Percentiles rank a stretch among this genome's conserved stretches.
Evolutionary conservation across 306 rosid species (phyloP).

Genomic region (Echinosophora koreensis): DNA sequence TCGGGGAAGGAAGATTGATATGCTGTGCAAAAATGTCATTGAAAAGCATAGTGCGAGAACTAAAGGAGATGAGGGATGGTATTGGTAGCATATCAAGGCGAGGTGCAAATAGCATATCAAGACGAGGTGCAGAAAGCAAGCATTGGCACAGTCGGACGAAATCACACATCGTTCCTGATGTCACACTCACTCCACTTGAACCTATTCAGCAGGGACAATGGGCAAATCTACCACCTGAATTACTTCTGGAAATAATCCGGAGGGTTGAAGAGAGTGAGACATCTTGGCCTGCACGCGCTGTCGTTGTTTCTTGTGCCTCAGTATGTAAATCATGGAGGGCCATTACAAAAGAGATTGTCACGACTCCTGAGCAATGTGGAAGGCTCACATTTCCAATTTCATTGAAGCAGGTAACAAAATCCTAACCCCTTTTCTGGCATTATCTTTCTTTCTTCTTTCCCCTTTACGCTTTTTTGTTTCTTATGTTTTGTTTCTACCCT

Average conservation of each 20-base stretch:
- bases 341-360: slow-evolving; percentile 70
- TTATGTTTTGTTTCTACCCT: slow-evolving; percentile 16
- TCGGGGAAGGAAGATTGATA: slow-evolving; percentile 53
- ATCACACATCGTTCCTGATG: slow-evolving; percentile 81
- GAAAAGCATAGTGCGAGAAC: slow-evolving; percentile 70
- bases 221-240: slow-evolving; percentile 79
- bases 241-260: slow-evolving; percentile 79
- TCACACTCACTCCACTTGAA: slow-evolving; percentile 46
- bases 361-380: slow-evolving; percentile 87
- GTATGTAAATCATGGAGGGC: slow-evolving; percentile 91
- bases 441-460: slow-evolving; percentile 15
- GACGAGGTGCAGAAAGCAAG: slow-evolving; percentile 62
- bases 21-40: slow-evolving; percentile 67
- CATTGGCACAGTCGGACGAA: slow-evolving; percentile 64
- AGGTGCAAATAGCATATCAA: slow-evolving; percentile 54
- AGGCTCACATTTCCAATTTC: slow-evolving; percentile 91
- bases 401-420: slow-evolving; percentile 78
- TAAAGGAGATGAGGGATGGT: slow-evolving; percentile 79
- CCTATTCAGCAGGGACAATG: slow-evolving; percentile 66
- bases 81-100: slow-evolving; percentile 71
- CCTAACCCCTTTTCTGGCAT: neutral
- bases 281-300: slow-evolving; percentile 80
- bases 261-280: slow-evolving; percentile 87
- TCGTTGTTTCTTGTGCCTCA: slow-evolving; percentile 73
- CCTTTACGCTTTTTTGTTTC: slow-evolving; percentile 19